These are phyloP conservation scores for Dendrobium huoshanense DNA, from an alignment of 106 monocot genomes.

Conservation along the genomic window DNA sequence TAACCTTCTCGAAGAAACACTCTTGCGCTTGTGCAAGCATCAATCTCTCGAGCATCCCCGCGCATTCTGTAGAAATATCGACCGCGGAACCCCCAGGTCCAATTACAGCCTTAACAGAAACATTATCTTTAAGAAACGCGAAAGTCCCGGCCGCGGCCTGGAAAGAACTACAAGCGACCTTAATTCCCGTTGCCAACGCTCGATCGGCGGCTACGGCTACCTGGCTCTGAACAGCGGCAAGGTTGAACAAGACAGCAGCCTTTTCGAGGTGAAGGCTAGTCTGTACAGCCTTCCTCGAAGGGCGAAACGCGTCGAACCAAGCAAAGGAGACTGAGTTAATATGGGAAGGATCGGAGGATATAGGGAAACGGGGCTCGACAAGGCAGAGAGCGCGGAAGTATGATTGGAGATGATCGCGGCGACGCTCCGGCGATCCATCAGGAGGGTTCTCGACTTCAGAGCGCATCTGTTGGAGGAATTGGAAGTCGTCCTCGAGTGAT, in stretches of 20 bases:
- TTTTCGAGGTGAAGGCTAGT: not conserved
- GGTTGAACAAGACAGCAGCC: not conserved
- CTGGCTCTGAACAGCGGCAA: not conserved
- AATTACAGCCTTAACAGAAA: slow-evolving; percentile 22
- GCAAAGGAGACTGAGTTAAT: not conserved
- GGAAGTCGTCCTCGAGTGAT: not conserved
- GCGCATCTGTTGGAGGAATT: not conserved
- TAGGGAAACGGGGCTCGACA: slow-evolving; percentile 4
- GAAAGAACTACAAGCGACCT: slow-evolving; percentile 45
- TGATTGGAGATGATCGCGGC: not conserved
- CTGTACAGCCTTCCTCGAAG: not conserved
- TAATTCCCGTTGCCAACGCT: not conserved
- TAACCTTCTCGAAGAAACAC: slow-evolving; percentile 68
- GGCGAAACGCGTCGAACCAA: not conserved
- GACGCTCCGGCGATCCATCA: not conserved
- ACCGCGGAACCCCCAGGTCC: slow-evolving; percentile 27
- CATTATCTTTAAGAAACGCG: slow-evolving; percentile 35
- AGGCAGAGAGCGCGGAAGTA: not conserved
- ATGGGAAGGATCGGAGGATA: too few relatives aligned
- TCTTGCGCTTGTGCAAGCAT: slow-evolving; percentile 83
- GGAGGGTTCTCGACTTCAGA: not conserved
- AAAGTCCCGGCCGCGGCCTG: slow-evolving; percentile 55
- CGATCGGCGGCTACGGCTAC: not conserved
- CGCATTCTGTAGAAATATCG: slow-evolving; percentile 44
- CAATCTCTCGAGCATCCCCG: slow-evolving; percentile 59